These are phyloP conservation scores for Triticum dicoccoides DNA, from an alignment of 176 grass and related monocot species.

Conservation along the genomic window DNA sequence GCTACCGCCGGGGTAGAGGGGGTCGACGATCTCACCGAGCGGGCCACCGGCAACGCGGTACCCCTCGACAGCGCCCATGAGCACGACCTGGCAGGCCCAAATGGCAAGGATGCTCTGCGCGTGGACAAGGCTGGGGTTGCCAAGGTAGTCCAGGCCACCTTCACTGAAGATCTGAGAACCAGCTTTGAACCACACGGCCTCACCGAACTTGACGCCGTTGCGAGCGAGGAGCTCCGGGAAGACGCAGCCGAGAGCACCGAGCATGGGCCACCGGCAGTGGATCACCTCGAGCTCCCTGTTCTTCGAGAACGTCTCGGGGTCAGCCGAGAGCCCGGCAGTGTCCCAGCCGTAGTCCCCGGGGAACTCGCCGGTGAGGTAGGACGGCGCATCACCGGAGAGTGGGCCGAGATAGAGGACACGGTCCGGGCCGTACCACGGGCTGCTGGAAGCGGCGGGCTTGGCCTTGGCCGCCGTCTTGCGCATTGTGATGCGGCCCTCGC, in stretches of 20 bases:
- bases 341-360: background rate
- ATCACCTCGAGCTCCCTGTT: background rate
- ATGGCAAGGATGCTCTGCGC: conserved; percentile 68
- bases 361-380: background rate
- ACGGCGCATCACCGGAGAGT: background rate
- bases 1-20: conserved; percentile 28
- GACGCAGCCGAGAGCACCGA: background rate
- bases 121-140: conserved; percentile 64
- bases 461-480: background rate
- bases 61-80: conserved; percentile 34
- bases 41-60: conserved; percentile 12
- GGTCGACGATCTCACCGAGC: conserved; percentile 28
- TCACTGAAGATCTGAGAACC: conserved; percentile 29
- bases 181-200: background rate
- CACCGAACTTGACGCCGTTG: background rate
- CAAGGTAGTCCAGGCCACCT: conserved; percentile 54
- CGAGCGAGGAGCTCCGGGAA: background rate
- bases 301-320: background rate
- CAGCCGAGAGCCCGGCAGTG: background rate
- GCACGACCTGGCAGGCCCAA: conserved; percentile 45
- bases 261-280: background rate
- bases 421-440: background rate
- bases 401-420: background rate
- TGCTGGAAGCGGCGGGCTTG: background rate
- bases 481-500: conserved; percentile 30